Base-by-base conservation (phyloP, 495 filamentous ascomycete genomes). In the Terfezia claveryi region DNA sequence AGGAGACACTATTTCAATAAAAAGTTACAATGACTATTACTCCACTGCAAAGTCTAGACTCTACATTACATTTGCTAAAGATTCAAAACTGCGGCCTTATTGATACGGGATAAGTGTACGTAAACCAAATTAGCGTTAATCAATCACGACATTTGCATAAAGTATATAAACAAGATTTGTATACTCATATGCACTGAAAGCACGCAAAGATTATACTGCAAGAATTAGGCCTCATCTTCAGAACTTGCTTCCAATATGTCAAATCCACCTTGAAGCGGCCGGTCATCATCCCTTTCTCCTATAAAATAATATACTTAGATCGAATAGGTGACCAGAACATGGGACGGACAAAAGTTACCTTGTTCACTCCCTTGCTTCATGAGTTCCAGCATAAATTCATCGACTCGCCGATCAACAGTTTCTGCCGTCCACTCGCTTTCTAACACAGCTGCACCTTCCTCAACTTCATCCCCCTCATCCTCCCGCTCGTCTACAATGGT, bases 301-400 rank as follows among this genome's bases (percentile, higher is more conserved):
- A 32, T 32, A 32, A 32, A 4, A 2, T 4, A 32, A 32, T 1
- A 32, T 7, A 32, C 4, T 32, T 32, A 32, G 27, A 7, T 7
- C 27, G 27, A 32, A 32, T 32, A 32, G 27, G 27, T 5, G 27
- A 4, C 4, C 7, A 7, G 2, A 32, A 32, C 7, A 32, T 32
- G 27, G 27, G 4, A 32, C 7, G 27, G 27, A 5, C 27, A 32
- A 7, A 32, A 32, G 4, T 32, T 32, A 32, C 57, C 59, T 49
- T 61, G 57, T 41, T 61, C 59, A 20, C 54, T 60, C 4, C 54
- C 61, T 57, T 63, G 54, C 20, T 59, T 57, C 54, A 63, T 44
- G 23, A 63, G 27, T 23, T 63, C 61, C 53, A 59, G 51, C 61
- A 63, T 60, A 23, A 63, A 20, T 37, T 63, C 61, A 46, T 63